Percentiles rank a stretch among this genome's conserved stretches.
phyloP scores from a whole-genome alignment of 768 basidiomycete genomes.

The Leccinum arenicola region DNA sequence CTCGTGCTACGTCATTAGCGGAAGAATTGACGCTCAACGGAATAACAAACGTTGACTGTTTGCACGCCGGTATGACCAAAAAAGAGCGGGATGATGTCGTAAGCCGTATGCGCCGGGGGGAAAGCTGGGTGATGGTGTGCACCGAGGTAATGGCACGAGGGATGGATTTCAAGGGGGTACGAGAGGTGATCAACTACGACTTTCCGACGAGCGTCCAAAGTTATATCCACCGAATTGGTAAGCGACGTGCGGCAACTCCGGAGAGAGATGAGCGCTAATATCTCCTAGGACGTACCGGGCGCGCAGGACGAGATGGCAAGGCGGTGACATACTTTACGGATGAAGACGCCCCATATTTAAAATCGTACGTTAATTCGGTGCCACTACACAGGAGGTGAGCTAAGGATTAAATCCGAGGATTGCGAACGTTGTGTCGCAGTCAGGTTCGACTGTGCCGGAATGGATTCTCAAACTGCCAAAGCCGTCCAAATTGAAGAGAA shows the following conservation, averaged over 20 bases:
- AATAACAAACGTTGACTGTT: constrained; percentile 78
- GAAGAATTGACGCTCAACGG: constrained; percentile 80
- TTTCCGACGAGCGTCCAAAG: constrained; percentile 95
- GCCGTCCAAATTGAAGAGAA: constrained; percentile 86
- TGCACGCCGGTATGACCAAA: constrained; percentile 88
- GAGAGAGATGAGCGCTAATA: constrained; percentile 6
- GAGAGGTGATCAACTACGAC: constrained; percentile 95
- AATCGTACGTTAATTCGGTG: constrained; percentile 56
- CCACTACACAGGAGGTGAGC: constrained; percentile 3
- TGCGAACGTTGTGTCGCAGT: constrained; percentile 92
- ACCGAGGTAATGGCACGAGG: constrained; percentile 98
- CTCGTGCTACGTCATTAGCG: constrained; percentile 74
- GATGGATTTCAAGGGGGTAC: constrained; percentile 95
- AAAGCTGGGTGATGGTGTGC: constrained; percentile 93
- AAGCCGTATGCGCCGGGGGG: constrained; percentile 79
- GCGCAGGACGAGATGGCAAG: constrained; percentile 88
- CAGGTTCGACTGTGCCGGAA: constrained; percentile 86
- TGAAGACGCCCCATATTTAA: constrained; percentile 88
- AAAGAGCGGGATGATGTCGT: constrained; percentile 87
- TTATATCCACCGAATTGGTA: constrained; percentile 94
- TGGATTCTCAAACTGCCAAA: constrained; percentile 96
- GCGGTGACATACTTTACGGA: constrained; percentile 96
- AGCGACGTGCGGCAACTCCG: constrained; percentile 9
- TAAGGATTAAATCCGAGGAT: constrained; percentile 49
- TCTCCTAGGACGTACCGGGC: constrained; percentile 80